phyloP scores from a whole-genome alignment of 1,284 basidiomycete genomes.

The Filobasidium uniguttulatum region DNA sequence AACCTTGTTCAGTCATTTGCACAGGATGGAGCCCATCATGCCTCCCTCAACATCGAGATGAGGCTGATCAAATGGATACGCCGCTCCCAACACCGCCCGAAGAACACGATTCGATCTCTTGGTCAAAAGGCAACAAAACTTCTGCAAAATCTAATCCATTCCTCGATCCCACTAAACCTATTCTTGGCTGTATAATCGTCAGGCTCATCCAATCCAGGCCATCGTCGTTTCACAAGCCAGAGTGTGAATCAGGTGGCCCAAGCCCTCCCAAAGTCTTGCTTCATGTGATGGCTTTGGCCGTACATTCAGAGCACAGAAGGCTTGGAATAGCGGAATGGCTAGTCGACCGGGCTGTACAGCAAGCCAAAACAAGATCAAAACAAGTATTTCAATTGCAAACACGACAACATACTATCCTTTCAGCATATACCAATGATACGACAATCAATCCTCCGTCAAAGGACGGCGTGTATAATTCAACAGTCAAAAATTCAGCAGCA shows the following conservation, averaged over 20 bases:
- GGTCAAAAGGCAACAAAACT: background rate
- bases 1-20: background rate
- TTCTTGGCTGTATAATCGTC: background rate
- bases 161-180: background rate
- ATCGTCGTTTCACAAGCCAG: too few species aligned
- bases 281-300: slow-evolving; percentile 9
- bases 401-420: too few species aligned
- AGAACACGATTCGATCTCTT: background rate
- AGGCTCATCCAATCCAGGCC: background rate
- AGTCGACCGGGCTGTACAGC: background rate
- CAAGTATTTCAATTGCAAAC: background rate
- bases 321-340: slow-evolving; percentile 1
- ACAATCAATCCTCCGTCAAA: too few species aligned
- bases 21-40: background rate
- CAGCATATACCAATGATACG: too few species aligned
- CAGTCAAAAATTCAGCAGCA: too few species aligned
- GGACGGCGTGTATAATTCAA: too few species aligned
- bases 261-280: background rate
- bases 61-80: background rate
- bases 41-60: background rate
- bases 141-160: too few species aligned
- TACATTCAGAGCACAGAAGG: slow-evolving; percentile 6
- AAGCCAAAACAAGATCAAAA: background rate
- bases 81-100: background rate
- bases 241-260: too few species aligned